phyloP scores from a whole-genome alignment of 2,329 filamentous ascomycete species.

The Cladophialophora exuberans region DNA sequence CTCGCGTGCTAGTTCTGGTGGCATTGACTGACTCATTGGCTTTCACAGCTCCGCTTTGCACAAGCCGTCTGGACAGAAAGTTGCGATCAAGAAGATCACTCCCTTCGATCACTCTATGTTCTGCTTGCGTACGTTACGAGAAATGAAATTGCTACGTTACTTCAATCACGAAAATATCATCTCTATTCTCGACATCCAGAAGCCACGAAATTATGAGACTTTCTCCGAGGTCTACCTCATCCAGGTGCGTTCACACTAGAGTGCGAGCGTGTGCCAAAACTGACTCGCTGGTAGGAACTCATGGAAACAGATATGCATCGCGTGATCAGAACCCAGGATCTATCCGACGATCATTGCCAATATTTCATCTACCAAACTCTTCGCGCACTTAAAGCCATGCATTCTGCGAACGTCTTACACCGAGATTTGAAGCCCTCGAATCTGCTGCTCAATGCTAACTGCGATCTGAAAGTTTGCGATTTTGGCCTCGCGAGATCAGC shows the following conservation, averaged over 20 bases:
- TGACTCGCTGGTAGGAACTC: conserved; percentile 69
- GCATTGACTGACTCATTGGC: conserved; percentile 6
- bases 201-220: conserved; percentile 90
- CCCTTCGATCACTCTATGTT: conserved; percentile 99
- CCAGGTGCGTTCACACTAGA: conserved; percentile 65
- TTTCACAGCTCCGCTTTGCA: conserved; percentile 85
- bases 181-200: conserved; percentile 98
- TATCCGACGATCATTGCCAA: conserved; percentile 98
- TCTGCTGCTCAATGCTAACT: conserved; percentile 95
- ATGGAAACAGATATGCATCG: conserved; percentile 99
- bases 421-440: conserved; percentile 98
- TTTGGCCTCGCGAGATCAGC: conserved; percentile 95
- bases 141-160: conserved; percentile 98
- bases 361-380: conserved; percentile 99
- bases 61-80: conserved; percentile 97
- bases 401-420: conserved; percentile 97
- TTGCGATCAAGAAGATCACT: conserved; percentile 99
- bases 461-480: conserved; percentile 98
- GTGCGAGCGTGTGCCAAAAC: conserved; percentile 7
- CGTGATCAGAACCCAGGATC: conserved; percentile 96
- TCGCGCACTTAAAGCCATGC: conserved; percentile 97
- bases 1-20: conserved; percentile 7
- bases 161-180: conserved; percentile 99
- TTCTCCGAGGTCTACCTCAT: conserved; percentile 99
- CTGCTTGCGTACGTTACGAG: conserved; percentile 90